These are phyloP conservation scores for Aspergillus niger DNA, from an alignment of 2,329 filamentous ascomycete genomes.

Conservation along the genomic window DNA sequence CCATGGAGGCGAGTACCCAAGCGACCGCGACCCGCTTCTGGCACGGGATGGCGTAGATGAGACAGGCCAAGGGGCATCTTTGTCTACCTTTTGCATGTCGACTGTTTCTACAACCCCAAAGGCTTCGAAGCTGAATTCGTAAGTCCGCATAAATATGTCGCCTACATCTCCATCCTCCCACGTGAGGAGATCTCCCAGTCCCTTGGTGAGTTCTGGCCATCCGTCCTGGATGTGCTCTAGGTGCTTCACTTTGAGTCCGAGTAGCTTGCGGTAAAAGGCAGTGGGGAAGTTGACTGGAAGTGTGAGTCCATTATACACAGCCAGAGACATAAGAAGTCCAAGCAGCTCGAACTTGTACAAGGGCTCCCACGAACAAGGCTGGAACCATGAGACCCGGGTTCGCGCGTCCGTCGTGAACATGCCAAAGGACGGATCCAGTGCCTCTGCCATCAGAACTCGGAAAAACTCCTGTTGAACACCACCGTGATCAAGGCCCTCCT, in stretches of 20 bases:
- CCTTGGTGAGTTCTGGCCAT: constrained; percentile 79
- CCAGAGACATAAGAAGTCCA: constrained; percentile 83
- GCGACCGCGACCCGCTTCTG: background rate
- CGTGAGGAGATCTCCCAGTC: constrained; percentile 70
- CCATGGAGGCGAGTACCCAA: constrained; percentile 22
- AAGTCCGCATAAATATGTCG: constrained; percentile 80
- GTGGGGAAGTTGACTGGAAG: constrained; percentile 86
- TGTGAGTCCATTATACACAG: constrained; percentile 89
- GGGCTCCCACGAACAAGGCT: constrained; percentile 76
- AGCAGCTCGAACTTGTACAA: constrained; percentile 89
- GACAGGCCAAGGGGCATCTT: constrained; percentile 40
- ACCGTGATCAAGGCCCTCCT: constrained; percentile 89
- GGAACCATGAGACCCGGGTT: constrained; percentile 85
- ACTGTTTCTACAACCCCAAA: constrained; percentile 58
- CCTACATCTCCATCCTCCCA: constrained; percentile 82
- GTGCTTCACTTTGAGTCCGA: constrained; percentile 68
- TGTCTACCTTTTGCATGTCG: constrained; percentile 53
- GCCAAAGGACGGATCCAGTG: constrained; percentile 74
- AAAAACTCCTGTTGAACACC: constrained; percentile 98
- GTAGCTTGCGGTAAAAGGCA: constrained; percentile 78
- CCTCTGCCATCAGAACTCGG: constrained; percentile 76
- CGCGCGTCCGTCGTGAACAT: constrained; percentile 74
- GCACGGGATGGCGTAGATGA: constrained; percentile 16
- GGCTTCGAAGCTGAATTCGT: constrained; percentile 74
- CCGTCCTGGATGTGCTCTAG: constrained; percentile 80